These are phyloP conservation scores for Xerocomellus chrysenteron DNA, from an alignment of 768 basidiomycete genomes.

Conservation along the genomic window DNA sequence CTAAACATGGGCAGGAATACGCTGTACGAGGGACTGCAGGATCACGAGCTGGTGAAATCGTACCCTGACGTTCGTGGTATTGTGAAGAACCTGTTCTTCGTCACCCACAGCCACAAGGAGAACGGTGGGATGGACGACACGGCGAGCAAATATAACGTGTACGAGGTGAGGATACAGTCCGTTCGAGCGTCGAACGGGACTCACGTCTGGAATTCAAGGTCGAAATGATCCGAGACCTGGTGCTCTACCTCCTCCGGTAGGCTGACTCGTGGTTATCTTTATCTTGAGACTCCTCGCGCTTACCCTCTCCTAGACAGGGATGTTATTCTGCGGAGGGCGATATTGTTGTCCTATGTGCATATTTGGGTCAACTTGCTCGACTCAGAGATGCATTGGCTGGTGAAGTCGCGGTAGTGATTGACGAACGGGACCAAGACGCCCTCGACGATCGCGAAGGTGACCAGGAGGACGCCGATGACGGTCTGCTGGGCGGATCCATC, in stretches of 20 bases:
- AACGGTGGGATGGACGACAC: constrained; percentile 60
- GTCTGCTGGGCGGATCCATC: constrained; percentile 22
- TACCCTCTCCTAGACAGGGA: constrained; percentile 41
- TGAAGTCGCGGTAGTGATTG: constrained; percentile 62
- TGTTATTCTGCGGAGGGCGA: constrained; percentile 46
- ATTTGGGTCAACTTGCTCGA: constrained; percentile 49
- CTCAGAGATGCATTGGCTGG: constrained; percentile 42
- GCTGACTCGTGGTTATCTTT: background rate
- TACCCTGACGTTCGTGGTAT: constrained; percentile 65
- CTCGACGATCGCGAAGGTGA: constrained; percentile 52
- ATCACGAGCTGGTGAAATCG: constrained; percentile 48
- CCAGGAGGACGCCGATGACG: constrained; percentile 34
- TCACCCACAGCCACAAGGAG: constrained; percentile 62
- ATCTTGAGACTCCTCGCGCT: background rate
- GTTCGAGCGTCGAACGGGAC: background rate
- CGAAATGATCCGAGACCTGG: constrained; percentile 51
- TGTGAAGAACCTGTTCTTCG: constrained; percentile 63
- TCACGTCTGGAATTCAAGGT: constrained; percentile 27
- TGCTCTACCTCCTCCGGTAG: constrained; percentile 48
- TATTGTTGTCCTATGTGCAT: constrained; percentile 55
- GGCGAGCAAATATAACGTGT: constrained; percentile 61
- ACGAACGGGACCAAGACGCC: constrained; percentile 65
- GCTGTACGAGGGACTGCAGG: constrained; percentile 59
- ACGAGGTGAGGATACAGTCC: constrained; percentile 59
- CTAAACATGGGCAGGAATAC: constrained; percentile 40